Evolutionary conservation across 495 filamentous ascomycete species (phyloP).

Genomic region (Cladorrhinum samala): DNA sequence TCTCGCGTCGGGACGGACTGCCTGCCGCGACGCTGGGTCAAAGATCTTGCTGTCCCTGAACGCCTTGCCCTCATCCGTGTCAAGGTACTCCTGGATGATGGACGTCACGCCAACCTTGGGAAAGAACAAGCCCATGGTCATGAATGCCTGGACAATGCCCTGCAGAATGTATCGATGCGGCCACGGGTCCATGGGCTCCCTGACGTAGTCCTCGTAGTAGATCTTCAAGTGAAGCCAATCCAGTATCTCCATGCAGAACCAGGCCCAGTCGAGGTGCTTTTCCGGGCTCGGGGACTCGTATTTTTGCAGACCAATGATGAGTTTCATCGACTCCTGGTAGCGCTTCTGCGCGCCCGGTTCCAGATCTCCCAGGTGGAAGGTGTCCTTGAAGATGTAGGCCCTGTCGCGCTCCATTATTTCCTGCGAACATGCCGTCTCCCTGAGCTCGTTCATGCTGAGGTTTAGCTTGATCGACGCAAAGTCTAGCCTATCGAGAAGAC

Average conservation of each 20-base stretch:
- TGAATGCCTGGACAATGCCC: constrained; percentile 36
- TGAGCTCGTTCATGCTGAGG: constrained; percentile 3
- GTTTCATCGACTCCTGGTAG: constrained; percentile 27
- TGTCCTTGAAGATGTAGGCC: constrained; percentile 33
- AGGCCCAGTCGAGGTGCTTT: constrained; percentile 22
- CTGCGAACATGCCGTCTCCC: not conserved
- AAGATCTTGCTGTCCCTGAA: constrained; percentile 34
- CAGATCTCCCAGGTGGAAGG: constrained; percentile 40
- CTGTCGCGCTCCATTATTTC: constrained; percentile 30
- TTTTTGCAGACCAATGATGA: constrained; percentile 30
- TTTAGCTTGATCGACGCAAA: constrained; percentile 9
- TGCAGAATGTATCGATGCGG: constrained; percentile 36
- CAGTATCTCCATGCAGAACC: constrained; percentile 28
- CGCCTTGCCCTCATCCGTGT: constrained; percentile 21
- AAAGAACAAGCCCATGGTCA: constrained; percentile 39
- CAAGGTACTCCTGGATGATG: constrained; percentile 26
- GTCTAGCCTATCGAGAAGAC: constrained; percentile 3
- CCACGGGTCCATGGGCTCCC: constrained; percentile 18
- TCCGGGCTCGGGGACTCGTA: constrained; percentile 11
- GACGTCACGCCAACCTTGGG: constrained; percentile 21
- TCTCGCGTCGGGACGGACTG: constrained; percentile 27
- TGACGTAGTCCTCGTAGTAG: constrained; percentile 21
- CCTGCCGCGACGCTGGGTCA: constrained; percentile 32
- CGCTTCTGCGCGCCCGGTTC: constrained; percentile 32
- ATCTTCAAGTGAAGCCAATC: constrained; percentile 31